Evolutionary conservation across 805 yeast species (phyloP), one percentile per base, ranked within the genome.

Genomic region (Ogataea allantospora): DNA sequence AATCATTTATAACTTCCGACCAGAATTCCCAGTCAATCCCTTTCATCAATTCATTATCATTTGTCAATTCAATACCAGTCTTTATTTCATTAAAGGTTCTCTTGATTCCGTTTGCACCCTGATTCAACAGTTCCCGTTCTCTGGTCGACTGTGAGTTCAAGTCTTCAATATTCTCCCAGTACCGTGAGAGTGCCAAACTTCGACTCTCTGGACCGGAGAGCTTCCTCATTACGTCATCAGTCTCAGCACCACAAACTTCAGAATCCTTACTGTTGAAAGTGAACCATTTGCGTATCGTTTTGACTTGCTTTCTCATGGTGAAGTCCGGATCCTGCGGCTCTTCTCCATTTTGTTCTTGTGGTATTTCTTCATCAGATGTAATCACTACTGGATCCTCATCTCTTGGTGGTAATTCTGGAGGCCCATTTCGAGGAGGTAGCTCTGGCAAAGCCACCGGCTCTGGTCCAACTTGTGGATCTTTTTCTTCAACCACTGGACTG

Each of bases 11-110:
- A 12, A 89, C 84, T 24, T 67, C 67, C 5, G 89, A 75, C 98
- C 98, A 91, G 57, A 87, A 85, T 30, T 83, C 85, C 93, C 93
- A 85, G 55, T 83, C 86, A 31, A 80, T 72, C 17, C 71, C 66
- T 43, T 55, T 36, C 8, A 63, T 51, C 17, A 62, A 35, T 18
- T 45, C 50, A 29, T 48, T 56, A 35, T 62, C 53, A 27, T 64
- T 58, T 20, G 68, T 59, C 10, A 63, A 62, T 28, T 56, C 58
- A n/a, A 73, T 70, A 7, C 78, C 75, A 17, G 61, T 58, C 40
- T 68, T 71, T 44, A 75, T 74, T 46, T 71, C 76, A 40, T 70
- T 68, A 52, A 74, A 65, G 2, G 66, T 64, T 27, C 51, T 52
- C 44, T 67, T 71, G 16, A 77, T 53, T 8, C 66, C 62, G 33